Evolutionary conservation across 2,329 filamentous ascomycete species (phyloP), one percentile per base, ranked within the genome.

Genomic region (Colletotrichum costaricense): DNA sequence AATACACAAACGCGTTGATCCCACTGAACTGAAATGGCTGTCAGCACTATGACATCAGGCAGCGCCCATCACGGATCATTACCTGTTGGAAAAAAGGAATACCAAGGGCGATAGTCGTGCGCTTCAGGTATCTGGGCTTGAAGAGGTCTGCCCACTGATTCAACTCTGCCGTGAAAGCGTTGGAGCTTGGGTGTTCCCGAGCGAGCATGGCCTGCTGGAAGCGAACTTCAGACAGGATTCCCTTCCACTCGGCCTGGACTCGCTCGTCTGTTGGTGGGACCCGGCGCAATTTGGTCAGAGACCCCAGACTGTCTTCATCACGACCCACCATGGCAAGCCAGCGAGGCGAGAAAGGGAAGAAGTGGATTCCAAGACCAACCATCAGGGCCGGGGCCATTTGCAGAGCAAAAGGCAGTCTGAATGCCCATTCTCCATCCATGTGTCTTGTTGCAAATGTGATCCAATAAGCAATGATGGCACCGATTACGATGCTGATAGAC

Each of bases 381-480:
- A 82, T 77, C 4, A 83, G 75, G 11, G 83, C 84, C 5, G 82
- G 81, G 5, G 84, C 76, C 72, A 85, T 84, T 68, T 88, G 86
- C 5, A 88, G 78, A 4, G 83, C 79, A 69, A 87, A 87, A 0
- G 87, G 86, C 0, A 88, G 79, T 7, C 86, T 81, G 76, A 84
- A 88, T 3, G 86, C 78, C 78, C 81, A 82, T 75, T 86, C 82
- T 38, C 82, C 77, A 0, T 79, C 72, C 54, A 88, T 83, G 74
- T 82, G 80, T 6, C 82, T 79, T 0, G 87, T 89, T 0, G 84
- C 88, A 69, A 89, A 90, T 0, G 86, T 87, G 49, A 88, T 87
- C 85, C 86, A 90, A 76, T 85, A 90, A 1, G 87, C 85, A 28
- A 88, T 80, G 4, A 89, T 84, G 69, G 85, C 86, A 2, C 87